Conservation (phyloP, 176 grass and related monocot species). For the Phoenix dactylifera region DNA sequence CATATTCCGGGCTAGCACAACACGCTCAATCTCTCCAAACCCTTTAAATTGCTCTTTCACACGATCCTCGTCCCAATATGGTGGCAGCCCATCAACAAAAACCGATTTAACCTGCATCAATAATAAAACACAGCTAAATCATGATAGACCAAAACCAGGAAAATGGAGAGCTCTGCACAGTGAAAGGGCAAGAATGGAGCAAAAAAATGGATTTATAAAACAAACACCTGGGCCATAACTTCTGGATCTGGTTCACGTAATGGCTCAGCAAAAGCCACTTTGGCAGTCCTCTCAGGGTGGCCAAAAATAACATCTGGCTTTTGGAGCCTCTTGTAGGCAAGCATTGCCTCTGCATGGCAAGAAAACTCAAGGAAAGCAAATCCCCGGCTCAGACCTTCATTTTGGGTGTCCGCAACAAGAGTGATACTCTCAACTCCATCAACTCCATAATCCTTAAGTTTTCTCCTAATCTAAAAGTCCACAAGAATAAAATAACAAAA, state of each 20-base stretch:
- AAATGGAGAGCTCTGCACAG: too few relatives aligned
- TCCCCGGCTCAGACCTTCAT: slow-evolving; percentile 39
- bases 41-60: slow-evolving; percentile 54
- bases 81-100: slow-evolving; percentile 64
- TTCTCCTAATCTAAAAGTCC: slow-evolving; percentile 29
- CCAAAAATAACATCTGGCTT: slow-evolving; percentile 45
- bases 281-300: slow-evolving; percentile 43
- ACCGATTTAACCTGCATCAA: slow-evolving; percentile 51
- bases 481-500: neutral
- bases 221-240: slow-evolving; percentile 54
- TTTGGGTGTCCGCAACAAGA: slow-evolving; percentile 47
- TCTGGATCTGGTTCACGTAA: slow-evolving; percentile 59
- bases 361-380: slow-evolving; percentile 50
- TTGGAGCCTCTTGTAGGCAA: slow-evolving; percentile 41
- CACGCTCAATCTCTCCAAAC: slow-evolving; percentile 55
- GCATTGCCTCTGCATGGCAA: slow-evolving; percentile 41
- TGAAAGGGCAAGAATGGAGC: neutral
- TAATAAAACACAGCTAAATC: neutral
- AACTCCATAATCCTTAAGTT: slow-evolving; percentile 32
- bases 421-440: slow-evolving; percentile 34
- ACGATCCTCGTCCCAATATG: slow-evolving; percentile 67
- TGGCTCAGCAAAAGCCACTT: slow-evolving; percentile 52
- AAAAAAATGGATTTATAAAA: neutral
- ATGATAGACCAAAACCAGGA: neutral
- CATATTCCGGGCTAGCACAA: slow-evolving; percentile 78